Percentiles rank a stretch among this genome's conserved stretches.
These are phyloP conservation scores for Striga asiatica DNA, from an alignment of 257 asterid genomes.

Conservation along the genomic window DNA sequence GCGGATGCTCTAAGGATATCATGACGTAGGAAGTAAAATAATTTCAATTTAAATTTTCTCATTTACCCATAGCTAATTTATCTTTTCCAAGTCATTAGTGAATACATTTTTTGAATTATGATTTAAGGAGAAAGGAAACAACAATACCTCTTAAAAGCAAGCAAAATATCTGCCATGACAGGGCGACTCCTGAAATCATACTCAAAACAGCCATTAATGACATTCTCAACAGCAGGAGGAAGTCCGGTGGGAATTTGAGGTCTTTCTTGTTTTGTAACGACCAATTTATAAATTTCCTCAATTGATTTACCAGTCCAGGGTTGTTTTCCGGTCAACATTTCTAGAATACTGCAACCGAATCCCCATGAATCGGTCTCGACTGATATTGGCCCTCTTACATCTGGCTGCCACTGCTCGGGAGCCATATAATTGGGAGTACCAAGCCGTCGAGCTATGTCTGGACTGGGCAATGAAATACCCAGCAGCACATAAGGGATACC, in stretches of 20 bases:
- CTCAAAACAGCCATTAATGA: slow-evolving; percentile 77
- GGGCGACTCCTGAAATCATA: slow-evolving; percentile 82
- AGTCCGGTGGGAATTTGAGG: slow-evolving; percentile 73
- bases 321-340: slow-evolving; percentile 73
- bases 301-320: slow-evolving; percentile 86
- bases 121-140: not conserved
- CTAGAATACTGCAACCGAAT: slow-evolving; percentile 80
- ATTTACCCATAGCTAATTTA: no score
- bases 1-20: no score
- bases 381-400: slow-evolving; percentile 73
- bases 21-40: no score
- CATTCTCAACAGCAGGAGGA: slow-evolving; percentile 74
- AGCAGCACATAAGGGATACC: slow-evolving; percentile 57
- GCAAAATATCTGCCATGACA: slow-evolving; percentile 61
- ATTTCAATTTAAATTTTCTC: no score
- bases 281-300: slow-evolving; percentile 51
- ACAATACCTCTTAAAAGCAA: slow-evolving; percentile 70
- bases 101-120: not conserved
- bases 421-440: slow-evolving; percentile 93
- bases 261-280: slow-evolving; percentile 63
- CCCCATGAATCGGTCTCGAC: slow-evolving; percentile 95
- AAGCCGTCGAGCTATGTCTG: slow-evolving; percentile 48
- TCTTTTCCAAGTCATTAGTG: not conserved
- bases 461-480: slow-evolving; percentile 46
- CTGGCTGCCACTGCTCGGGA: slow-evolving; percentile 94